Evolutionary conservation across 192 early-diverging fungal species (phyloP), one percentile per base, ranked within the genome.

Genomic region (Coemansia sp.): DNA sequence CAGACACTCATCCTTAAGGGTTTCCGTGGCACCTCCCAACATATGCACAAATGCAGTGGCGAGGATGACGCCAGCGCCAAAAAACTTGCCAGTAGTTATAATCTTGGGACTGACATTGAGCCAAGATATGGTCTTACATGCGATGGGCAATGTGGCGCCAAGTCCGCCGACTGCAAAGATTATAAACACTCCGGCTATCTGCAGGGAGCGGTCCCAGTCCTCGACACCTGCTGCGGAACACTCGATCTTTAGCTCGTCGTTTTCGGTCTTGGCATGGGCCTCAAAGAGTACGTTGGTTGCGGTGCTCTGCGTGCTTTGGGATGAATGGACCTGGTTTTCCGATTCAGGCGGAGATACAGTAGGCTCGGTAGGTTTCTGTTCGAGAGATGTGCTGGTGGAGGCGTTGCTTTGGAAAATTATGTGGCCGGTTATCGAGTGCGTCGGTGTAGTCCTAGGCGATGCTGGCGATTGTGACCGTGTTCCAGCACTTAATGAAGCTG

Each of bases 1-100:
- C 35, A 91, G 69, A 67, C 91, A 89, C 22, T 80, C 73, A 18
- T 86, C 80, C 1, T 85, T 78, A n/a, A 93, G 81, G 8, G 81
- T 76, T 35, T 74, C 73, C 12, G 88, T 72, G 35, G 90, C 86
- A 11, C 76, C 76, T 15, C 89, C 86, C 0, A 93, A 67, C 91
- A 93, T 91, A 71, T 93, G 92, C 51, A 93, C 88, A 56, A 93
- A 90, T 6, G 87, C 87, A 8, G 92, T 93, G 8, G 92, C 88
- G 28, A 92, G 57, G 60, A 93, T 91, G 7, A 92, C 87, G 1
- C 91, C 92, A 6, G 89, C 86, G 12, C 89, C 87, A 67, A 90
- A 88, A 51, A 86, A 87, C 54, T 85, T 85, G 34, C 81, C 84
- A 1, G 70, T 73, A 4, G 78, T 74, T 12, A 90, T 61, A 1